Percentiles rank a stretch among this genome's conserved stretches.
Evolutionary conservation across 805 yeast species (phyloP).

Genomic region (Candida verbasci): DNA sequence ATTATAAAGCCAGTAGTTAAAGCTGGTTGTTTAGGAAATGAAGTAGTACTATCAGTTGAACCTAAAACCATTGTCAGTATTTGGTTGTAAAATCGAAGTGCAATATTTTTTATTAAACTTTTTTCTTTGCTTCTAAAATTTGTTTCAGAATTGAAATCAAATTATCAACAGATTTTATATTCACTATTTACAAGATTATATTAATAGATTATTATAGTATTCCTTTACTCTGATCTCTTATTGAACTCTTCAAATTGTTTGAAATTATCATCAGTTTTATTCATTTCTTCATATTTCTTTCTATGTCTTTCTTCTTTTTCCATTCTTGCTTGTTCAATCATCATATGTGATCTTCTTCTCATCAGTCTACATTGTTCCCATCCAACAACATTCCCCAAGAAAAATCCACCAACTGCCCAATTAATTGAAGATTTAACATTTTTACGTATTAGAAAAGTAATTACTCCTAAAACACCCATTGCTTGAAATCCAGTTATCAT

Average conservation of each 20-base stretch:
- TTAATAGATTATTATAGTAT: too few relatives aligned
- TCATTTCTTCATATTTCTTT: slow-evolving; percentile 24
- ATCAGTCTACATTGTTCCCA: slow-evolving; percentile 90
- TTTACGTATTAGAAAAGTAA: slow-evolving; percentile 64
- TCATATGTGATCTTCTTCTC: slow-evolving; percentile 60
- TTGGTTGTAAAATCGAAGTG: not conserved
- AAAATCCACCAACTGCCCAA: slow-evolving; percentile 80
- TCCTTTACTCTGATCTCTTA: too few relatives aligned
- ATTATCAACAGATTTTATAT: not conserved
- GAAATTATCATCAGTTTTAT: slow-evolving; percentile 19
- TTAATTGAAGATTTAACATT: slow-evolving; percentile 60
- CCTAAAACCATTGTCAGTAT: not conserved
- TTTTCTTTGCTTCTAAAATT: too few relatives aligned
- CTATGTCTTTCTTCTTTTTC: slow-evolving; percentile 31
- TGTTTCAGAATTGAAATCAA: not conserved
- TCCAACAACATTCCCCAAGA: slow-evolving; percentile 74
- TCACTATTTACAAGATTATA: not conserved
- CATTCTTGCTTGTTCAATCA: slow-evolving; percentile 66
- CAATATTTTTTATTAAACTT: not conserved
- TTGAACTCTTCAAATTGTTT: slow-evolving; percentile 24
- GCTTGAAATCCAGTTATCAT: slow-evolving; percentile 71
- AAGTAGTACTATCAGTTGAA: too few relatives aligned
- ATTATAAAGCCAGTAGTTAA: slow-evolving; percentile 57
- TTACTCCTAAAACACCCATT: slow-evolving; percentile 64
- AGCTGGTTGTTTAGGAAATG: slow-evolving; percentile 40